Conservation (phyloP, 768 basidiomycete species). For the Pholiota molesta region DNA sequence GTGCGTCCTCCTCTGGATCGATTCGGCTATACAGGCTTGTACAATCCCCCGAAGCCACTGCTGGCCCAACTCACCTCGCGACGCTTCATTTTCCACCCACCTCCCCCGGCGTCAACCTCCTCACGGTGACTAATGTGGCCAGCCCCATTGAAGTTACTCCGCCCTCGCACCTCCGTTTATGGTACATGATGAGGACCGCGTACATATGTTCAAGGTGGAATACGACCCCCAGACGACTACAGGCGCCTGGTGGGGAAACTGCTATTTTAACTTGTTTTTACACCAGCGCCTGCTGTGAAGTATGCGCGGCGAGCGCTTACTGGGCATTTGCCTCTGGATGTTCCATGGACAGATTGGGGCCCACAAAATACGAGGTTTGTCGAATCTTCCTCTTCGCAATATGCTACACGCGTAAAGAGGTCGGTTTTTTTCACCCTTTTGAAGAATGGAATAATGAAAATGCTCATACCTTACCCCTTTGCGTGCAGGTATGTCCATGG, state of each 20-base stretch:
- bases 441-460: background rate
- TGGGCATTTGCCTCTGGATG: background rate
- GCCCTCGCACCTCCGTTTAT: background rate
- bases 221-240: background rate
- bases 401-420: background rate
- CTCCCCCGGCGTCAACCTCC: background rate
- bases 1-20: background rate
- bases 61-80: background rate
- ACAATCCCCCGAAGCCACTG: background rate
- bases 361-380: background rate
- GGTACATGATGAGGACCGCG: background rate
- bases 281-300: background rate
- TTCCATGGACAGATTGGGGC: background rate
- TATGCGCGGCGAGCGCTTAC: background rate
- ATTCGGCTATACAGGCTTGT: background rate
- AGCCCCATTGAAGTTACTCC: background rate
- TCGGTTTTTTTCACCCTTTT: background rate
- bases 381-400: background rate
- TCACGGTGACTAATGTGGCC: background rate
- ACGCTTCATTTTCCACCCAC: background rate
- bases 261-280: background rate
- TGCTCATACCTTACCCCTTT: background rate
- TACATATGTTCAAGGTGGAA: background rate
- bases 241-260: background rate
- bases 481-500: background rate